A percentile compares a stretch with the other conserved stretches of the same genome.
phyloP scores from a whole-genome alignment of 1,139 yeast genomes.

The Chernovozyma sophiae-reginae region DNA sequence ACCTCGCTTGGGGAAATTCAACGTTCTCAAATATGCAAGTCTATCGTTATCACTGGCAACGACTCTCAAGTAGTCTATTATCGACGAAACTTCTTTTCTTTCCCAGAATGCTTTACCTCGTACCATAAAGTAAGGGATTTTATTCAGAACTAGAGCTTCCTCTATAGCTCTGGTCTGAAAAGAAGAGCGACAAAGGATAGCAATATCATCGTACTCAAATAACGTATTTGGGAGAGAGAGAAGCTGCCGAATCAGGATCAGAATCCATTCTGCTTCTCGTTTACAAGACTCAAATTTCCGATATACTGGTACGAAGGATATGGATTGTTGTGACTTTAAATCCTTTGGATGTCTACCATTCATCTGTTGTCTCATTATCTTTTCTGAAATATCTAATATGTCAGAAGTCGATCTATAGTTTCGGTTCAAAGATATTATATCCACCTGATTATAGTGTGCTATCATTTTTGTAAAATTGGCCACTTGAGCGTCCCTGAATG shows the following conservation, averaged over 20 bases:
- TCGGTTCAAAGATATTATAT: slow-evolving; percentile 47
- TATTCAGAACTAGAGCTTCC: slow-evolving; percentile 47
- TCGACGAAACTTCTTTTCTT: slow-evolving; percentile 57
- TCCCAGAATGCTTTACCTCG: slow-evolving; percentile 83
- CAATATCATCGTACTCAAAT: slow-evolving; percentile 53
- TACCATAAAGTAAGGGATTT: slow-evolving; percentile 63
- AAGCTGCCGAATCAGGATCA: slow-evolving; percentile 49
- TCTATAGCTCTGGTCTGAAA: slow-evolving; percentile 59
- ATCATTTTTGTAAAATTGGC: slow-evolving; percentile 63
- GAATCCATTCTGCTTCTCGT: slow-evolving; percentile 58
- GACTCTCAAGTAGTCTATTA: slow-evolving; percentile 62
- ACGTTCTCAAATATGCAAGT: slow-evolving; percentile 52
- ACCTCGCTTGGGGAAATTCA: slow-evolving; percentile 63
- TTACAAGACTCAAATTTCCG: slow-evolving; percentile 33
- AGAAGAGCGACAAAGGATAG: slow-evolving; percentile 66
- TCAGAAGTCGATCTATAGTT: slow-evolving; percentile 79
- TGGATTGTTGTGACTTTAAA: slow-evolving; percentile 42
- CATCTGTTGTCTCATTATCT: slow-evolving; percentile 59
- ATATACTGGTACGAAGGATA: slow-evolving; percentile 47
- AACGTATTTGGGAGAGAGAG: slow-evolving; percentile 31
- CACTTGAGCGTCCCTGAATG: slow-evolving; percentile 76
- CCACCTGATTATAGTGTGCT: slow-evolving; percentile 30
- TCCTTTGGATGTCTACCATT: slow-evolving; percentile 37
- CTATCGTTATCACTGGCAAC: slow-evolving; percentile 55
- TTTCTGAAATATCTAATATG: slow-evolving; percentile 63